phyloP scores from a whole-genome alignment of 2,329 filamentous ascomycete genomes.

The Phialophora tarda region DNA sequence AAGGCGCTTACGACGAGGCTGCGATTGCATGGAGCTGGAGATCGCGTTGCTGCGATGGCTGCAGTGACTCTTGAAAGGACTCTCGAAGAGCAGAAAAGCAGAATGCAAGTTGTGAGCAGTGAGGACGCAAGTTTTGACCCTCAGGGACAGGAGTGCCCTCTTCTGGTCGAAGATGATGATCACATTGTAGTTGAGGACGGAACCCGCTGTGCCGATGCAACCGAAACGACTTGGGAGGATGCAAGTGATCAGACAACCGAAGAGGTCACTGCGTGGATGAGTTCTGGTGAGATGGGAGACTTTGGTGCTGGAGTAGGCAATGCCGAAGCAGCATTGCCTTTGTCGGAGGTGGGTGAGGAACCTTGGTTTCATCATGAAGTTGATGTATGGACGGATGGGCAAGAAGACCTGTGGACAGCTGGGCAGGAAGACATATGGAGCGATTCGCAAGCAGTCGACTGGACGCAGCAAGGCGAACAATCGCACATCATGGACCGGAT shows the following conservation, averaged over 20 bases:
- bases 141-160: neutral
- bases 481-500: neutral
- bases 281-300: neutral
- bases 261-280: neutral
- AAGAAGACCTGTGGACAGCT: neutral
- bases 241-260: neutral
- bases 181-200: neutral
- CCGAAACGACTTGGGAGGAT: neutral
- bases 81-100: neutral
- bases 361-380: neutral
- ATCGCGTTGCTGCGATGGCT: neutral
- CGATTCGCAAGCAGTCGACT: neutral
- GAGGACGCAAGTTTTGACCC: neutral
- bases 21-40: conserved; percentile 1
- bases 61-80: neutral
- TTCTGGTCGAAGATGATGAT: neutral
- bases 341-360: neutral
- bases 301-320: neutral
- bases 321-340: neutral
- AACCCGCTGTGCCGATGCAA: neutral
- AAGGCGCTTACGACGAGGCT: neutral
- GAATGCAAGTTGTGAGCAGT: neutral
- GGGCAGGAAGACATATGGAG: neutral
- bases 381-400: too few species aligned
- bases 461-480: neutral